A percentile compares a stretch with the other conserved stretches of the same genome.
Evolutionary conservation across 2,329 filamentous ascomycete species (phyloP).

Genomic region (Aspergillus piperis): DNA sequence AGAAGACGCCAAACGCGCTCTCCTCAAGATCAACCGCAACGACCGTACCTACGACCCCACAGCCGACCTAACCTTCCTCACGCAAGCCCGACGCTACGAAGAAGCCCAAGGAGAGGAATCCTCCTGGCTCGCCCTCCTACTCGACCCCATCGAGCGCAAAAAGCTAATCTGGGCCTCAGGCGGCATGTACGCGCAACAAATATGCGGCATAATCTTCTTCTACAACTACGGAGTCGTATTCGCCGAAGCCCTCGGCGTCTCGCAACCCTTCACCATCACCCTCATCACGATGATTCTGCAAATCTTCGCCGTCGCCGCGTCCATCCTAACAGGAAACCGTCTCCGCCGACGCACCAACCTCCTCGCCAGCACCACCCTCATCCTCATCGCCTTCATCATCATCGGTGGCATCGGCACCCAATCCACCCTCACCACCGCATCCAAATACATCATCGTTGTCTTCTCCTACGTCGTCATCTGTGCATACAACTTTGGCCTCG

Average conservation of each 20-base stretch:
- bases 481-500: constrained; percentile 50
- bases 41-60: constrained; percentile 32
- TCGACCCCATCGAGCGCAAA: constrained; percentile 49
- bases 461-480: constrained; percentile 48
- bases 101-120: constrained; percentile 30
- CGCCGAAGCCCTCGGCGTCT: constrained; percentile 45
- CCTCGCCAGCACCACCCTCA: constrained; percentile 42
- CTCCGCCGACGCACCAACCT: constrained; percentile 44
- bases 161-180: constrained; percentile 51
- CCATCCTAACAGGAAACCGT: constrained; percentile 46
- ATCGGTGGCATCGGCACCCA: constrained; percentile 46
- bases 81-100: constrained; percentile 27
- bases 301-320: constrained; percentile 43
- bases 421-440: constrained; percentile 17
- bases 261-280: constrained; percentile 46
- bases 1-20: constrained; percentile 33
- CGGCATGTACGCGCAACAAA: constrained; percentile 51
- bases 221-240: constrained; percentile 50
- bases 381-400: constrained; percentile 45
- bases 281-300: constrained; percentile 49
- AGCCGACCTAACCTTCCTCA: constrained; percentile 26
- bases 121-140: constrained; percentile 44
- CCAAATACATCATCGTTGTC: constrained; percentile 39
- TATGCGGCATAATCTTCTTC: constrained; percentile 53
- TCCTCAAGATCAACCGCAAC: constrained; percentile 38